phyloP scores from a whole-genome alignment of 148 eudicot genomes.

The Cornus kousa region DNA sequence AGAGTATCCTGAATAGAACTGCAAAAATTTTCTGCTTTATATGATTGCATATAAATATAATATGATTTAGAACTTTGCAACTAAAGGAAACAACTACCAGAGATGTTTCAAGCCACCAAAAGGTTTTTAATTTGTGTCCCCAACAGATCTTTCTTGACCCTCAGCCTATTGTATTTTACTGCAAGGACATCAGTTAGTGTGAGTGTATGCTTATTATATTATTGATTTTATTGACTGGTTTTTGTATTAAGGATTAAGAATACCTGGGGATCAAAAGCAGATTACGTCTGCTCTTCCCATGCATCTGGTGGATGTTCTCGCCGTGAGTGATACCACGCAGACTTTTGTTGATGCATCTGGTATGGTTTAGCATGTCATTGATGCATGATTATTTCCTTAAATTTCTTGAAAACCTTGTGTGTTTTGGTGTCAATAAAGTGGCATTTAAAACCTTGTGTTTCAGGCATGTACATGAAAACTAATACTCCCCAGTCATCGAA shows the following conservation, averaged over 20 bases:
- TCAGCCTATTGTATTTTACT: neutral
- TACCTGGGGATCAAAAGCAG: constrained; percentile 81
- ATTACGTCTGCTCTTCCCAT: constrained; percentile 68
- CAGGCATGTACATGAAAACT: constrained; percentile 81
- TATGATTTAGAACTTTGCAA: neutral
- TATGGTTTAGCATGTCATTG: constrained; percentile 19
- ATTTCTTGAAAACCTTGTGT: neutral
- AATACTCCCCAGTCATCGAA: constrained; percentile 73
- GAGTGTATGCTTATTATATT: neutral
- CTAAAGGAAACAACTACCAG: neutral
- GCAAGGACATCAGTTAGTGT: neutral
- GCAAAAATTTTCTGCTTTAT: neutral
- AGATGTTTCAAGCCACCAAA: neutral
- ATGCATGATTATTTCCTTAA: constrained; percentile 3
- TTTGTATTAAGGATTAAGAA: constrained; percentile 55
- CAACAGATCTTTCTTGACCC: neutral
- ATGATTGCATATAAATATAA: neutral
- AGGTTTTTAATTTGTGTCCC: neutral
- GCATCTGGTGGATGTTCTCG: constrained; percentile 79
- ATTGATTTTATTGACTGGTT: neutral
- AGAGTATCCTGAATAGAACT: neutral
- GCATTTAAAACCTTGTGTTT: constrained; percentile 14
- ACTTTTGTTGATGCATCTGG: constrained; percentile 75
- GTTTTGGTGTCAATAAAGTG: constrained; percentile 4
- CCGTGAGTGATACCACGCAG: constrained; percentile 52